Evolutionary conservation across 192 early-diverging fungal genomes (phyloP).

Genomic region (Linnemannia zychae): DNA sequence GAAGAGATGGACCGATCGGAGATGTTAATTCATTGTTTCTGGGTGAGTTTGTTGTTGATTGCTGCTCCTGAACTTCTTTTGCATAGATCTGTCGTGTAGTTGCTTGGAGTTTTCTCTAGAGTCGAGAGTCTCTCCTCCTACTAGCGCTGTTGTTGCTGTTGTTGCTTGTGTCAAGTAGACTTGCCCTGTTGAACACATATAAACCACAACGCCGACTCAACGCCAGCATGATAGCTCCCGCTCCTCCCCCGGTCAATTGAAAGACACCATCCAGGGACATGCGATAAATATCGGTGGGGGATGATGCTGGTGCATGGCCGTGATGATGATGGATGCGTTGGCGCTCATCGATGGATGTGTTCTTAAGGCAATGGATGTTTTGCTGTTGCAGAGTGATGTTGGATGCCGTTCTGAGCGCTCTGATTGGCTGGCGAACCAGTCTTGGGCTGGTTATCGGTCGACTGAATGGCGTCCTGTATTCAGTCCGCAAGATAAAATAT

Average conservation of each 20-base stretch:
- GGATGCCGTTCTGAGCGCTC: not conserved
- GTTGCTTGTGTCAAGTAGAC: too few species aligned
- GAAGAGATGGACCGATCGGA: constrained; percentile 7
- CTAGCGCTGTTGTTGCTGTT: not conserved
- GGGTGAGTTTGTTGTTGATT: not conserved
- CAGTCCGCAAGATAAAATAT: not conserved
- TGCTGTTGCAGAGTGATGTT: too few species aligned
- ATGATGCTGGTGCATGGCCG: not conserved
- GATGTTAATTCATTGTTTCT: constrained; percentile 32
- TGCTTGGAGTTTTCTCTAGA: not conserved
- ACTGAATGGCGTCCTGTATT: constrained; percentile 17
- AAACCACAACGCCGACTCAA: too few species aligned
- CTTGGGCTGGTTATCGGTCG: not conserved
- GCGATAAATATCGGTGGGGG: not conserved
- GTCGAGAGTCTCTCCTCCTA: not conserved
- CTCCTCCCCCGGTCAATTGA: too few species aligned
- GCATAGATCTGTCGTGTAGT: not conserved
- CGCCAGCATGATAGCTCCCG: too few species aligned
- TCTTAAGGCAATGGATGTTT: not conserved
- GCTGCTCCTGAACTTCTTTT: not conserved
- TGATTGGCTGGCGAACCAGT: constrained; percentile 35
- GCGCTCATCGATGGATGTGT: constrained; percentile 24
- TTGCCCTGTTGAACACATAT: too few species aligned
- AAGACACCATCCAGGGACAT: not conserved
- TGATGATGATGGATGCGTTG: not conserved